Conservation (phyloP, 1,284 basidiomycete species). For the Naganishia liquefaciens region DNA sequence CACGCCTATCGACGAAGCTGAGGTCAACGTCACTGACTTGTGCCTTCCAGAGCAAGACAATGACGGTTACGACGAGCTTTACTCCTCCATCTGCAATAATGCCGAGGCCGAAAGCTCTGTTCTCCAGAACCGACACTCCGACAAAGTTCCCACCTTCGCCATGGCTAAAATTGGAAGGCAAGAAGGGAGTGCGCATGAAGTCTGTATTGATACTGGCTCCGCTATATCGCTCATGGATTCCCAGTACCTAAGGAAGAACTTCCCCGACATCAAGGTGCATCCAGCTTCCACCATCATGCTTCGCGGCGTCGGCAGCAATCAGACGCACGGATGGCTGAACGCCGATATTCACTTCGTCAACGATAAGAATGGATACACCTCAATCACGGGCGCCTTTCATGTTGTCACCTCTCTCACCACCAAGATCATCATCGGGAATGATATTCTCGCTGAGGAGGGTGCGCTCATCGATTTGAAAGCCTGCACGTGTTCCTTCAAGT, state of each 20-base stretch:
- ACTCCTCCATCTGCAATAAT: constrained; percentile 1
- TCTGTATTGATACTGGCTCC: constrained; percentile 21
- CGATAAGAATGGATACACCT: neutral
- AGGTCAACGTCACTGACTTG: neutral
- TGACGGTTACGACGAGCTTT: constrained; percentile 1
- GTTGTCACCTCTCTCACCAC: constrained; percentile 7
- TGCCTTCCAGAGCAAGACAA: constrained; percentile 4
- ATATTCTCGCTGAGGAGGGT: constrained; percentile 26
- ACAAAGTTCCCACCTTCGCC: constrained; percentile 4
- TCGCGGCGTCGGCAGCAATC: constrained; percentile 3
- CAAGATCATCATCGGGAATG: constrained; percentile 31
- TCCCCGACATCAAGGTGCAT: constrained; percentile 2
- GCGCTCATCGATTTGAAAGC: constrained; percentile 22
- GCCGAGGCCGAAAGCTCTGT: neutral
- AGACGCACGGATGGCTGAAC: constrained; percentile 13
- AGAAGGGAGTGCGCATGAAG: neutral
- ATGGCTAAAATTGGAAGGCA: constrained; percentile 5
- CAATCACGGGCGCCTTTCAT: constrained; percentile 13
- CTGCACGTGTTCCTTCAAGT: neutral
- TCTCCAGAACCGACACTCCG: neutral
- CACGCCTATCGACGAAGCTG: neutral
- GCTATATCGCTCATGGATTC: constrained; percentile 28
- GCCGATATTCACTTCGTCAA: constrained; percentile 21
- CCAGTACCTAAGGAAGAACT: constrained; percentile 2
- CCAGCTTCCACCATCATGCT: neutral